Evolutionary conservation across 176 grass and related monocot species (phyloP), one percentile per base, ranked within the genome.

Genomic region (Thalia dealbata): DNA sequence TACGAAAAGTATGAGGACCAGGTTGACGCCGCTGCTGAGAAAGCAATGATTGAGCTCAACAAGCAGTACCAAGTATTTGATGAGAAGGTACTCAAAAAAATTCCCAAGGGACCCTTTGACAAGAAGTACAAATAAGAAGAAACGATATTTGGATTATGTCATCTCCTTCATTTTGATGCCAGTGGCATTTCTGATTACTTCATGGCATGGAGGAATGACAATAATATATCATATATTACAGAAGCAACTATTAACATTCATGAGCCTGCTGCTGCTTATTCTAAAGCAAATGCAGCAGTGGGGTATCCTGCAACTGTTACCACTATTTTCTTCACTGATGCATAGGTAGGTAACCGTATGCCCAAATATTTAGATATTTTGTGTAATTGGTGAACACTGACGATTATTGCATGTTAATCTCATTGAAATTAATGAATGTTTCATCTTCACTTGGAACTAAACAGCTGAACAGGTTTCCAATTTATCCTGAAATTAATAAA

Each of bases 1-100:
- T 92, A 90, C 27, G 89, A 96, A 79, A 90, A 81, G 52, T 90
- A 90, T 8, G 86, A 90, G 82, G 89, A 92, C 80, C 69, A 89
- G 69, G 82, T 96, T 12, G 92, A 96, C 61, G 70, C 61, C 27
- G 70, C 69, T 23, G 86, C 86, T 10, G 86, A 90, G 73, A 90
- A 84, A 78, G 86, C 86, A 52, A 79, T 88, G 18, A 25, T 86
- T n/a, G 78, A 87, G 81, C 79, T 89, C 75, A 90, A 82, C 58
- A 92, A 85, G 61, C 82, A 92, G n/a, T 92, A 89, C 58, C 75
- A 71, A 25, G 82, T 80, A 10, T 67, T 90, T 0, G 73, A 89
- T 48, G 78, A 67, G 16, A 88, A 91, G 79, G 52, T 89, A 64
- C 79, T 87, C 14, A 81, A 86, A 21, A 96, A 92, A 80, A 87